Evolutionary conservation across 345 rosid genomes (phyloP).

Genomic region (Eucalyptus globulus): DNA sequence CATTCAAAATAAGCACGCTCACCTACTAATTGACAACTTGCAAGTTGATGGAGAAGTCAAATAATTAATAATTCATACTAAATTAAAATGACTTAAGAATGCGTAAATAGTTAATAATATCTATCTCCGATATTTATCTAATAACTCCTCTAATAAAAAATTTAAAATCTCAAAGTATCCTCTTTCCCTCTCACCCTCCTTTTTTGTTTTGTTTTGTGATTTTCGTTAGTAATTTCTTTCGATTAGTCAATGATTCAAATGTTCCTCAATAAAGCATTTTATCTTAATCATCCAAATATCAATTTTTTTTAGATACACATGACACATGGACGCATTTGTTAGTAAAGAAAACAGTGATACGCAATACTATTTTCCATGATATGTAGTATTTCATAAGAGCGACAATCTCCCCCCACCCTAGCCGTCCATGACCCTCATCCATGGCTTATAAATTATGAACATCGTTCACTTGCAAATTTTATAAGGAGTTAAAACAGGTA

Average conservation of each 20-base stretch:
- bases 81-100: background rate
- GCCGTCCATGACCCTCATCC: background rate
- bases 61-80: background rate
- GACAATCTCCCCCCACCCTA: fast-evolving
- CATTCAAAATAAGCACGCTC: background rate
- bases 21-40: background rate
- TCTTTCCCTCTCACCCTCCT: background rate
- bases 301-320: background rate
- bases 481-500: background rate
- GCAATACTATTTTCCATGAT: background rate
- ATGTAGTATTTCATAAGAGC: background rate
- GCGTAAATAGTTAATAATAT: background rate
- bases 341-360: background rate
- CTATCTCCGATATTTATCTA: background rate
- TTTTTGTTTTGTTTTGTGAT: background rate
- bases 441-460: background rate
- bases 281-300: background rate
- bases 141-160: background rate
- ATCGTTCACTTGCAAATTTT: background rate
- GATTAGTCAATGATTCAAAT: background rate
- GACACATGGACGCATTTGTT: background rate
- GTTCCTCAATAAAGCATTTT: background rate
- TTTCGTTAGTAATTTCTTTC: background rate
- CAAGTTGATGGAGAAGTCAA: background rate
- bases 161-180: background rate